Evolutionary conservation across 345 rosid species (phyloP).

Genomic region (Litchi chinensis): DNA sequence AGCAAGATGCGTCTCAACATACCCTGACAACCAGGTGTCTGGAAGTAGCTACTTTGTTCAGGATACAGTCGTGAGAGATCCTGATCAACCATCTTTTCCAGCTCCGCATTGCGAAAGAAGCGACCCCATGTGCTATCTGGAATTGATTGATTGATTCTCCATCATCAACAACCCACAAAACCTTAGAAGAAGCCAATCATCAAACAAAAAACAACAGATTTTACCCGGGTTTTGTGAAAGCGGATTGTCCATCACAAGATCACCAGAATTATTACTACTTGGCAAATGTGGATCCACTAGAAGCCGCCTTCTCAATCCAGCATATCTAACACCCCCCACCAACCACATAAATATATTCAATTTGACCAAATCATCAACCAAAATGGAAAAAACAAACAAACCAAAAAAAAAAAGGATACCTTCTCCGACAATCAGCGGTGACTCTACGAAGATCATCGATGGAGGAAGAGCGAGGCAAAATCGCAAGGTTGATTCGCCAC

Average conservation of each 20-base stretch:
- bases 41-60: constrained; percentile 90
- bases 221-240: constrained; percentile 96
- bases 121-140: constrained; percentile 97
- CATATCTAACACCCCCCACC: constrained; percentile 49
- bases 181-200: neutral
- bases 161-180: neutral
- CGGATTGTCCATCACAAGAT: constrained; percentile 86
- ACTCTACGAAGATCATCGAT: constrained; percentile 78
- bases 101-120: constrained; percentile 88
- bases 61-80: constrained; percentile 95
- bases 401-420: constrained; percentile 44
- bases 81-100: constrained; percentile 92
- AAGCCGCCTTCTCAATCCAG: constrained; percentile 74
- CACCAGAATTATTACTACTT: constrained; percentile 58
- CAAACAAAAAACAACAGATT: constrained; percentile 14
- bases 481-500: constrained; percentile 91
- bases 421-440: constrained; percentile 86
- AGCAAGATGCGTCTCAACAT: constrained; percentile 85
- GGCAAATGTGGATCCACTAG: constrained; percentile 75
- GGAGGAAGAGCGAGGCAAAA: constrained; percentile 66
- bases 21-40: constrained; percentile 96
- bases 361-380: neutral
- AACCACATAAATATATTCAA: too few species aligned
- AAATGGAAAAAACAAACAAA: neutral
- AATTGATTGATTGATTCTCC: too few species aligned